These are phyloP conservation scores for Lindgomyces ingoldianus DNA, from an alignment of 495 filamentous ascomycete genomes.

Conservation along the genomic window DNA sequence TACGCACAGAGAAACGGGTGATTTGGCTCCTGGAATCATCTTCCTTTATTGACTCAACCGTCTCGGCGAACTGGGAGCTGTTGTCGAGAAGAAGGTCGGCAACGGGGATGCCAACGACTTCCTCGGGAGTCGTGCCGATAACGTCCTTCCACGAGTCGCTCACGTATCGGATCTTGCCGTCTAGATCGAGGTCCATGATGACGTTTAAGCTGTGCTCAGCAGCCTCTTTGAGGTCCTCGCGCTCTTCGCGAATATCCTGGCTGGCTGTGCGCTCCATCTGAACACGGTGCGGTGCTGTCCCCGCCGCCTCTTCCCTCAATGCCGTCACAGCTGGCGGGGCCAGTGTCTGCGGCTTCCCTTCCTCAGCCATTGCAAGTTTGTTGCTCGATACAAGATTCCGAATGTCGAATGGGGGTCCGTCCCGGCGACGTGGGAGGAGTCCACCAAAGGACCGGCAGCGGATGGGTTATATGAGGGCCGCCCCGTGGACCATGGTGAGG, in stretches of 20 bases:
- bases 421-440: slow-evolving; percentile 8
- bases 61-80: slow-evolving; percentile 73
- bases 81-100: slow-evolving; percentile 78
- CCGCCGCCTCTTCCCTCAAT: slow-evolving; percentile 56
- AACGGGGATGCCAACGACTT: slow-evolving; percentile 75
- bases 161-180: slow-evolving; percentile 88
- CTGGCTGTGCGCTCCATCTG: slow-evolving; percentile 62
- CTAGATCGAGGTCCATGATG: slow-evolving; percentile 87
- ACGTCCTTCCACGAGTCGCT: slow-evolving; percentile 97
- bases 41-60: slow-evolving; percentile 82
- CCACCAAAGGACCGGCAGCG: slow-evolving; percentile 20
- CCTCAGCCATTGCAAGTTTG: slow-evolving; percentile 31
- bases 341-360: slow-evolving; percentile 29
- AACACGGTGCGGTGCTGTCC: slow-evolving; percentile 47
- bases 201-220: slow-evolving; percentile 96
- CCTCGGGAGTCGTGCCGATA: slow-evolving; percentile 72
- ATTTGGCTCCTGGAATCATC: slow-evolving; percentile 93
- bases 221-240: slow-evolving; percentile 89
- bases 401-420: neutral
- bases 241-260: slow-evolving; percentile 72
- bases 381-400: slow-evolving; percentile 12
- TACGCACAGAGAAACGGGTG: slow-evolving; percentile 75
- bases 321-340: slow-evolving; percentile 51
- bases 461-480: slow-evolving; percentile 23
- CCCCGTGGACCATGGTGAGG: slow-evolving; percentile 31